Evolutionary conservation across 768 basidiomycete species (phyloP), one percentile per base, ranked within the genome.

Genomic region (Cyclocybe cylindracea): DNA sequence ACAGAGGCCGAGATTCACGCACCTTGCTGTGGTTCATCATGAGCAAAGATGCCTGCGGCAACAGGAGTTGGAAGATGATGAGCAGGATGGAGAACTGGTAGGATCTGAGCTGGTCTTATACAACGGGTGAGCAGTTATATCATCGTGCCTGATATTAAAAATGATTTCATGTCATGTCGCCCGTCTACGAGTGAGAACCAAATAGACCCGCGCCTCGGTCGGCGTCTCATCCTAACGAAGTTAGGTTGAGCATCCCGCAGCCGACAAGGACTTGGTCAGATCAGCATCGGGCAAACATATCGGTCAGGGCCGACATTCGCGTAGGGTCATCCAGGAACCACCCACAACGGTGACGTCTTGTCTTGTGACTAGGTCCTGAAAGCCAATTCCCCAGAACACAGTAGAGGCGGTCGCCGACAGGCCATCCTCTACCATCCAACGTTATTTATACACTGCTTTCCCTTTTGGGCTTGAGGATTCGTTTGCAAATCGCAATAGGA

Each of bases 111-210:
- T 53, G 46, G 54, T 61, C 54, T 66, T 66, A 63, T 66, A 62
- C 51, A 16, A 55, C 44, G 51, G 45, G 39, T 34, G 54, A 38
- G 45, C 48, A 14, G 44, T 54, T 36, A 49, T 53, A 53, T 53
- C 48, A 48, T 54, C 46, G 64, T 66, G 62, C 64, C 64, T 66
- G 64, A 66, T 57, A 57, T 50, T 49, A 57, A 63, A 58, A 58
- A 55, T 57, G 56, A 63, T 63, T 63, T 55, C 60, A 59, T 61
- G 59, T 54, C 59, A 63, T 54, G 42, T 53, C 50, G 49, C 46
- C 51, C 45, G 48, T 50, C 44, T 35, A 46, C 24, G 39, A 24
- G 24, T 37, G 44, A 48, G 52, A 51, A 58, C 52, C 50, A 47
- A 60, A 60, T 60, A 53, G 48, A 58, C 55, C 60, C 64, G 61